A percentile compares a stretch with the other conserved stretches of the same genome.
These are phyloP conservation scores for Xylaria polymorpha DNA, from an alignment of 2,329 filamentous ascomycete genomes.

Conservation along the genomic window DNA sequence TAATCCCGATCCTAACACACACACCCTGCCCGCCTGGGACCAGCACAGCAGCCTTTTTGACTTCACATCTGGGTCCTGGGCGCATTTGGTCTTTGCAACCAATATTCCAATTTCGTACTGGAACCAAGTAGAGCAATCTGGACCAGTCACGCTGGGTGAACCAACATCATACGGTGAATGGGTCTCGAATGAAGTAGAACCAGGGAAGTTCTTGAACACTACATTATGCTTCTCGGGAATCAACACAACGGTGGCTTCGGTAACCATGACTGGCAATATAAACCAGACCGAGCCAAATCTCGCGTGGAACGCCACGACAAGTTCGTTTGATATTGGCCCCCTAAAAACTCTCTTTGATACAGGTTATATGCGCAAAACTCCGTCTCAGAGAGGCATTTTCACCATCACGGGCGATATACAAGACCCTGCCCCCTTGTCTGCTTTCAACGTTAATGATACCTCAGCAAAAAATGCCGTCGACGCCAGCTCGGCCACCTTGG, in stretches of 20 bases:
- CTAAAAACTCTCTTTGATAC: constrained; percentile 5
- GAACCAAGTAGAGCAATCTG: background rate
- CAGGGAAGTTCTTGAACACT: constrained; percentile 10
- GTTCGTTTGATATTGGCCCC: background rate
- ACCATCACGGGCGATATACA: background rate
- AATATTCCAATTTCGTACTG: constrained; percentile 1
- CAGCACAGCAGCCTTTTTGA: background rate
- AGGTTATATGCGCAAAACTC: background rate
- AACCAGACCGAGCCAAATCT: constrained; percentile 2
- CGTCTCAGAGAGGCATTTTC: constrained; percentile 2
- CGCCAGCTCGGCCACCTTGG: background rate
- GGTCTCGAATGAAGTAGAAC: constrained; percentile 3
- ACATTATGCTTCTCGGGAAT: constrained; percentile 9
- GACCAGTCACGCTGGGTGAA: background rate
- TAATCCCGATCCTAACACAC: background rate
- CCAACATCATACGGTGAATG: constrained; percentile 12
- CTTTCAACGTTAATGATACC: background rate
- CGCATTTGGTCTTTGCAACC: constrained; percentile 23
- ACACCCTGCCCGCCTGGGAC: constrained; percentile 5
- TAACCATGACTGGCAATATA: constrained; percentile 12
- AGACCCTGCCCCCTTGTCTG: background rate
- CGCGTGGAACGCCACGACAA: background rate
- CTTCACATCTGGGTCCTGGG: constrained; percentile 15
- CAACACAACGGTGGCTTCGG: background rate
- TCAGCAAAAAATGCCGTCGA: background rate